Conservation (phyloP, 2,329 filamentous ascomycete genomes). For the Colletotrichum cereale region DNA sequence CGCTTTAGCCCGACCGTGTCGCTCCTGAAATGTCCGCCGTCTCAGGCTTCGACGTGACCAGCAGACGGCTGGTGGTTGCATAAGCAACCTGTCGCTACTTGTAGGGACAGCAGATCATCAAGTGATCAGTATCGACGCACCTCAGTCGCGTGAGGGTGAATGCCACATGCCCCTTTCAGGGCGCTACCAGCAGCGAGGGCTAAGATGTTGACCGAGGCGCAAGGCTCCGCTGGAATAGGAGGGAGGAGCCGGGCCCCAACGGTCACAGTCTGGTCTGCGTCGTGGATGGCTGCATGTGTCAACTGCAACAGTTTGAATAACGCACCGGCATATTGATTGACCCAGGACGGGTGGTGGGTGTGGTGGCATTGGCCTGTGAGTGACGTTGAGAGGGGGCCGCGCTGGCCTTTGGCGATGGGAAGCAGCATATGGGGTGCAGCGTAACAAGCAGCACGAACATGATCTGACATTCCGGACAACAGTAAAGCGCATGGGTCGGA, state of each 20-base stretch:
- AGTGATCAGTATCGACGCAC: slow-evolving; percentile 9
- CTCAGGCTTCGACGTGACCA: slow-evolving; percentile 20
- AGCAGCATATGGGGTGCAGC: not conserved
- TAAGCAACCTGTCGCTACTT: slow-evolving; percentile 4
- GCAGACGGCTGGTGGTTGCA: slow-evolving; percentile 23
- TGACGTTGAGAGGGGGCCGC: not conserved
- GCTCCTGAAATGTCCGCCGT: slow-evolving; percentile 16
- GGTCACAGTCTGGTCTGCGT: slow-evolving; percentile 13
- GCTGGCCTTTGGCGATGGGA: not conserved
- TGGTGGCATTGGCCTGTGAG: not conserved
- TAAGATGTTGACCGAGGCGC: not conserved
- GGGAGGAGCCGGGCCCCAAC: not conserved
- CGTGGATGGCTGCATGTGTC: slow-evolving; percentile 34
- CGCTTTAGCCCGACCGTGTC: slow-evolving; percentile 22
- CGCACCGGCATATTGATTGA: slow-evolving; percentile 5
- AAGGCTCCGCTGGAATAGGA: not conserved
- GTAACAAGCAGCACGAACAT: slow-evolving; percentile 13
- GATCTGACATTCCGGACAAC: slow-evolving; percentile 12
- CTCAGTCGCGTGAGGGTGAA: slow-evolving; percentile 1
- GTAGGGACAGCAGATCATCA: slow-evolving; percentile 31
- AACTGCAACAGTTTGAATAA: slow-evolving; percentile 19
- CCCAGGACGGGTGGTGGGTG: not conserved
- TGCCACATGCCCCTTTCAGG: not conserved
- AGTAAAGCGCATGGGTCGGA: not conserved
- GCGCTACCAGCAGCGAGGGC: not conserved